A percentile compares a stretch with the other conserved stretches of the same genome.
Conservation (phyloP, 805 yeast species). For the Cyberlindnera subsufficiens region DNA sequence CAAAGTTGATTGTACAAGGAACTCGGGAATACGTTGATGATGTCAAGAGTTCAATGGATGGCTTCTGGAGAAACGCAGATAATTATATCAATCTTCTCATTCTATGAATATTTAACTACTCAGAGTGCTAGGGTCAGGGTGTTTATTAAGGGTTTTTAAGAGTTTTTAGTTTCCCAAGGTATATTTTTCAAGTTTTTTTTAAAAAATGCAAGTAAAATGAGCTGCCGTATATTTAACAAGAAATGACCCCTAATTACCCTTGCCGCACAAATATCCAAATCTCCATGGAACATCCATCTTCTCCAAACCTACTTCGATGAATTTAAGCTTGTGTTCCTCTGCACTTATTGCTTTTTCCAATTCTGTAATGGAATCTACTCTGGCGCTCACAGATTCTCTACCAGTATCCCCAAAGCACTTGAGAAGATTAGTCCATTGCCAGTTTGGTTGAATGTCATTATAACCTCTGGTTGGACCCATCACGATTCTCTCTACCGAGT, state of each 20-base stretch:
- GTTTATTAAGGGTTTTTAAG: too few species aligned
- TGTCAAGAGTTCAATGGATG: constrained; percentile 6
- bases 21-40: background rate
- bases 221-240: too few species aligned
- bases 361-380: constrained; percentile 31
- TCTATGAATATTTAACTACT: background rate
- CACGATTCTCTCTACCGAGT: constrained; percentile 58
- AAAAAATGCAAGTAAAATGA: too few species aligned
- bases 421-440: constrained; percentile 46
- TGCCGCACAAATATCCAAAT: constrained; percentile 8
- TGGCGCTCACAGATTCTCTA: constrained; percentile 32
- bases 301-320: constrained; percentile 53
- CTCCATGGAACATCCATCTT: constrained; percentile 53
- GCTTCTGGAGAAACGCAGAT: background rate
- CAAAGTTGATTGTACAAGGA: constrained; percentile 9
- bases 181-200: too few species aligned
- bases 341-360: constrained; percentile 6
- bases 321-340: constrained; percentile 38
- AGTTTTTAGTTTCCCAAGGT: too few species aligned
- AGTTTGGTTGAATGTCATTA: constrained; percentile 52
- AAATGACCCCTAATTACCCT: too few species aligned
- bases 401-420: constrained; percentile 51
- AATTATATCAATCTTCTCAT: background rate
- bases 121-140: too few species aligned
- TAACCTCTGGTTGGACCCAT: constrained; percentile 50